Base-by-base conservation (phyloP, 129 eudicot species). In the Flaveria linearis region DNA sequence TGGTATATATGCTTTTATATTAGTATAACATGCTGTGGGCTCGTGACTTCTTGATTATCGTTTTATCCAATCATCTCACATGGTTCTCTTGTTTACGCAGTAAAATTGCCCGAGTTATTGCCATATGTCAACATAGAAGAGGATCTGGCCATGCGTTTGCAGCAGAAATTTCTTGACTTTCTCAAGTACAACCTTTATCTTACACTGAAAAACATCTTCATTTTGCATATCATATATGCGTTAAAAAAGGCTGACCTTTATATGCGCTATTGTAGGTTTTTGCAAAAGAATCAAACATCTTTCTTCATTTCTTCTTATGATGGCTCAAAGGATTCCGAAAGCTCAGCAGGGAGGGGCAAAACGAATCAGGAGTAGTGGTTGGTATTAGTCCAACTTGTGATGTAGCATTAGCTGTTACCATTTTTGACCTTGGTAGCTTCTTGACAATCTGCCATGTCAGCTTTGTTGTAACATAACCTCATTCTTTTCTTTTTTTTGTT, bases 81-180 rank as follows among this genome's bases (percentile, higher is more conserved):
- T 28, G 14, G 30, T 57, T 71, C 2, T 56, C 30, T 62, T 80
- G 75, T 70, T 9, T 84, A 67, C 82, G 84, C 97, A 94, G 99
- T 94, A 50, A 94, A 94, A 86, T 80, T 94, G 81, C 99, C 97
- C 1, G 97, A 89, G 60, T 79, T 94, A 76, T 76, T 94, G 83
- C 84, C 89, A 50, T 86, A 81, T 43, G 85, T 84, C 69, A 87
- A 87, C 83, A 87, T 94, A 42, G 99, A 94, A 42, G 97, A 94
- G 79, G 99, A 87, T 82, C 81, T 96, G 7, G 78, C 84, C 25
- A 71, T 70, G 33, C 83, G 84, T 51, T 71, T 94, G 88, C 97
- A 89, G 85, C 96, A 89, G 84, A 91, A 91, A 47, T 68, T 94
- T 81, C 82, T 83, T 2, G 96, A 94, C 61, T 87, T 94, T 57